Evolutionary conservation across 1,284 basidiomycete species (phyloP).

Genomic region (Tetrapyrgos nigripes): DNA sequence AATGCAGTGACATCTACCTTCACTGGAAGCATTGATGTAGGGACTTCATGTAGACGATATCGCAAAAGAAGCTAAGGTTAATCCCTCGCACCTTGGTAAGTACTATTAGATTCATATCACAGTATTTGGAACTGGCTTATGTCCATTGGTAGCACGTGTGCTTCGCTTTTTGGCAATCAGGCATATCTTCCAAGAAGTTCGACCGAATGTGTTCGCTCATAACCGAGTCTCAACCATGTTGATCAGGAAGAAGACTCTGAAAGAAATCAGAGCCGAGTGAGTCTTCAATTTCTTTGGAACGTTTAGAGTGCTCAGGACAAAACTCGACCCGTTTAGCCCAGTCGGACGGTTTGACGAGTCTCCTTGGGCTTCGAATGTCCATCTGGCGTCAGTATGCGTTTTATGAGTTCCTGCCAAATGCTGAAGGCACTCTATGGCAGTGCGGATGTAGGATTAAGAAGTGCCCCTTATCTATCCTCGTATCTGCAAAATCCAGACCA

Average conservation of each 20-base stretch:
- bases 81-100: conserved; percentile 9
- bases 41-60: conserved; percentile 13
- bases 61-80: conserved; percentile 2
- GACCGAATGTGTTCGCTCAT: conserved; percentile 32
- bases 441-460: conserved; percentile 2
- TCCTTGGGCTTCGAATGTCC: conserved; percentile 5
- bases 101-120: no score
- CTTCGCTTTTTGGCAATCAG: conserved; percentile 8
- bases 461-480: neutral
- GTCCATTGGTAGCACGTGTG: neutral
- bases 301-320: neutral
- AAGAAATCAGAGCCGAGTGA: conserved; percentile 18
- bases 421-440: neutral
- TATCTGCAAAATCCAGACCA: neutral
- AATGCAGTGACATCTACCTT: neutral
- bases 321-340: conserved; percentile 1
- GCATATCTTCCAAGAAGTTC: conserved; percentile 34
- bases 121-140: no score
- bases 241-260: conserved; percentile 21
- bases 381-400: neutral
- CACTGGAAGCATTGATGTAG: neutral
- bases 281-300: neutral
- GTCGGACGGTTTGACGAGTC: conserved; percentile 9
- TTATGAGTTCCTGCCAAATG: neutral
- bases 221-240: conserved; percentile 23